Base-by-base conservation (phyloP, 2,329 filamentous ascomycete species). In the Botrytis fabae region DNA sequence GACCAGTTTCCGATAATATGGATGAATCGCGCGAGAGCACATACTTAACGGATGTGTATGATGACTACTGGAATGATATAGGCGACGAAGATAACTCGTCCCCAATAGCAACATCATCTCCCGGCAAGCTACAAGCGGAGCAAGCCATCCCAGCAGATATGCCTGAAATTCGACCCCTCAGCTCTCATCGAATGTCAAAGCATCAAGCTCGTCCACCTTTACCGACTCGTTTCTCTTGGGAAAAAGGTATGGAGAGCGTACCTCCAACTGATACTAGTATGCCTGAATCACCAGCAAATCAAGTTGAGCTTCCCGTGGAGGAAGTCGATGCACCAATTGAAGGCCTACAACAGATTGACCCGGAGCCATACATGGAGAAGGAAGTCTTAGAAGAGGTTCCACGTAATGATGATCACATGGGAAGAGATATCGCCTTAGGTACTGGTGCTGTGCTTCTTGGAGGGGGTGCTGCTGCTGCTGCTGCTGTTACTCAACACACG, bases 41-140 rank as follows among this genome's bases (percentile, higher is more conserved):
- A 28, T 90, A 92, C 76, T 82, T 92, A 2, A 86, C 89, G 0
- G 86, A 86, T 74, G 90, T 92, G 62, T 92, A 93, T 77, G 90
- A 91, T 73, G 89, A 87, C 76, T 92, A 92, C 78, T 91, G 90
- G 86, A 85, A 85, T 4, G 84, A 86, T 40, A 81, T 82, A 14
- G 85, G 85, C 61, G 84, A 86, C 60, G 78, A 78, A 66, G 74
- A 66, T 40, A 32, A 60, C 14, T 57, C 70, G 6, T 72, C 70
- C 28, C 62, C 51, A 35, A 25, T 72, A n/a, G 70, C 62, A 14
- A 66, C 48, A 8, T 22, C 73, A n/a, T 44, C 71, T 42, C 25
- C 64, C 28, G 51, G 25, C 12, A 48, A 42, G 9, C 42, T 59
- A 2, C 51, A n/a, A 7, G 28, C 61, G 2, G 48, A 32, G 32